Conservation (phyloP, 352 stramenopile genomes). For the Pythium myriotylum region DNA sequence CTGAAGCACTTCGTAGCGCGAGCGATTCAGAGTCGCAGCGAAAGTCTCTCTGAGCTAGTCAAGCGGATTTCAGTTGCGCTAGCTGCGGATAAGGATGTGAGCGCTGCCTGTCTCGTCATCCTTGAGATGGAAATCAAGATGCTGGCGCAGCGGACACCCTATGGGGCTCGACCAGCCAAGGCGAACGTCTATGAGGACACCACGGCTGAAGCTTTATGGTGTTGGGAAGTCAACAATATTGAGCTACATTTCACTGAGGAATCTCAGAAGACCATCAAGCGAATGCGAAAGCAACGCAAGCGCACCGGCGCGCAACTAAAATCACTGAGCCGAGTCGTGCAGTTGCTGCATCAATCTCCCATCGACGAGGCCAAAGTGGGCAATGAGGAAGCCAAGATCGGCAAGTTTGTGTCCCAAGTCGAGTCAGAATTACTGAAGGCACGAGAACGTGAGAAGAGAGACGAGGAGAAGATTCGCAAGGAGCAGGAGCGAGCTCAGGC, state of each 20-base stretch:
- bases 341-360: slow-evolving; percentile 64
- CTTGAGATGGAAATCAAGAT: slow-evolving; percentile 91
- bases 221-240: slow-evolving; percentile 81
- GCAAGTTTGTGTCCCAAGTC: slow-evolving; percentile 67
- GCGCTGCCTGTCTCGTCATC: slow-evolving; percentile 24
- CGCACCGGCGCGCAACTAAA: slow-evolving; percentile 74
- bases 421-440: slow-evolving; percentile 68
- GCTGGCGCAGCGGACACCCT: slow-evolving; percentile 73
- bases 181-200: slow-evolving; percentile 85
- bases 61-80: slow-evolving; percentile 10
- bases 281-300: slow-evolving; percentile 80
- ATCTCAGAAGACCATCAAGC: slow-evolving; percentile 74
- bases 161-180: slow-evolving; percentile 66
- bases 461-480: slow-evolving; percentile 41
- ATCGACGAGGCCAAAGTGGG: slow-evolving; percentile 83
- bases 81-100: background rate
- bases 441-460: slow-evolving; percentile 39
- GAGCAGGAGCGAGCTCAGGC: slow-evolving; percentile 60
- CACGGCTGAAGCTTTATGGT: slow-evolving; percentile 70
- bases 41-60: slow-evolving; percentile 28
- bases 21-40: slow-evolving; percentile 31
- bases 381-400: slow-evolving; percentile 78
- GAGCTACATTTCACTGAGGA: slow-evolving; percentile 75
- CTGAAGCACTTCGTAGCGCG: slow-evolving; percentile 34
- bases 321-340: slow-evolving; percentile 61